phyloP scores from a whole-genome alignment of 257 asterid species.

The Rubia yunnanensis region DNA sequence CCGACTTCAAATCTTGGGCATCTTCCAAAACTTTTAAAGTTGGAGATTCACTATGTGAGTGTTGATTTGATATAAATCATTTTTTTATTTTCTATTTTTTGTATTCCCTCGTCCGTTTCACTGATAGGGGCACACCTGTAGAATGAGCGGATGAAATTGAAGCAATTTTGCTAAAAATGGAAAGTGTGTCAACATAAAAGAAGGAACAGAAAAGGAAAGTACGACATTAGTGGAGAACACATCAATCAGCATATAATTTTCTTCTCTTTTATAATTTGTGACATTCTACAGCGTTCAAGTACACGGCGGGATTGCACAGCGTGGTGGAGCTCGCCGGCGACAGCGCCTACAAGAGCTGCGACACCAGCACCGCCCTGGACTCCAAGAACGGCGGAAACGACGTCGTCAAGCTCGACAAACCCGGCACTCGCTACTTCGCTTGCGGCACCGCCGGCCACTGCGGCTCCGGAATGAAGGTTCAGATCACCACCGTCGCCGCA shows the following conservation, averaged over 20 bases:
- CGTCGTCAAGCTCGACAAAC: slow-evolving; percentile 51
- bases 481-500: slow-evolving; percentile 37
- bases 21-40: slow-evolving; percentile 64
- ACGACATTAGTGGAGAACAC: too few relatives aligned
- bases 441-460: slow-evolving; percentile 85
- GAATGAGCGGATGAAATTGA: too few relatives aligned
- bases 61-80: too few relatives aligned
- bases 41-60: slow-evolving; percentile 68
- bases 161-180: too few relatives aligned
- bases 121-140: too few relatives aligned
- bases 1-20: slow-evolving; percentile 65
- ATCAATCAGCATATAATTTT: too few relatives aligned
- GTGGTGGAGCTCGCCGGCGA: slow-evolving; percentile 58
- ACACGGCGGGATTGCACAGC: slow-evolving; percentile 58
- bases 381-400: slow-evolving; percentile 44
- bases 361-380: slow-evolving; percentile 35
- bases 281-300: slow-evolving; percentile 43
- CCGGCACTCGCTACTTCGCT: slow-evolving; percentile 67
- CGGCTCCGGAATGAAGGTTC: slow-evolving; percentile 70
- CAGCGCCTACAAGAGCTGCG: slow-evolving; percentile 61
- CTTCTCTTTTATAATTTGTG: too few relatives aligned
- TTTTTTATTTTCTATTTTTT: too few relatives aligned
- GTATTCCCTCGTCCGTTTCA: too few relatives aligned
- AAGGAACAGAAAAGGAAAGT: too few relatives aligned
- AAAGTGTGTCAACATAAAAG: too few relatives aligned